phyloP scores from a whole-genome alignment of 495 filamentous ascomycete species.

The Xylaria castorea region DNA sequence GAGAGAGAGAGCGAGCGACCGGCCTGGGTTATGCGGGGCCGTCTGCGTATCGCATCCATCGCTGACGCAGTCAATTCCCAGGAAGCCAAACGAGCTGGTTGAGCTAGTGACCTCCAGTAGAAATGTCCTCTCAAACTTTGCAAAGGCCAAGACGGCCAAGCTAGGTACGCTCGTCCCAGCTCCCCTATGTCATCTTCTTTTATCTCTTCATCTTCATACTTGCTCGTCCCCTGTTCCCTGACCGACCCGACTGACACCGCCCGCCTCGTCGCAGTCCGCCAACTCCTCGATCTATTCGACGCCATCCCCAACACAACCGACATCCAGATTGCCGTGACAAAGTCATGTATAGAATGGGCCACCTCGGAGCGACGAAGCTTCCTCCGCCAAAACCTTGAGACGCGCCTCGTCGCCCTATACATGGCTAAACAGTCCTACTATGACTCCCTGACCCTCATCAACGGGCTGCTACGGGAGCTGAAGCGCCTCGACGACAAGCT shows the following conservation, averaged over 20 bases:
- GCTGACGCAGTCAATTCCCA: slow-evolving; percentile 37
- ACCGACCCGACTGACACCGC: background rate
- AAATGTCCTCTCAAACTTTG: slow-evolving; percentile 90
- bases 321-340: slow-evolving; percentile 90
- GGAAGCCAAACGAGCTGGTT: slow-evolving; percentile 84
- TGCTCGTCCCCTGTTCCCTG: background rate
- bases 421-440: slow-evolving; percentile 97
- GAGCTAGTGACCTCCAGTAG: slow-evolving; percentile 90
- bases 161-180: slow-evolving; percentile 67
- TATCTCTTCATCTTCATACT: background rate
- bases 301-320: slow-evolving; percentile 92
- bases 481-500: slow-evolving; percentile 99
- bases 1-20: slow-evolving; percentile 15
- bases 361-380: slow-evolving; percentile 90
- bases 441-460: slow-evolving; percentile 95
- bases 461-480: slow-evolving; percentile 90
- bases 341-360: slow-evolving; percentile 99
- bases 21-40: background rate
- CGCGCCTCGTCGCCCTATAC: slow-evolving; percentile 88
- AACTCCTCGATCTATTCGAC: slow-evolving; percentile 94
- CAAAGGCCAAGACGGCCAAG: slow-evolving; percentile 98
- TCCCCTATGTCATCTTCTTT: background rate
- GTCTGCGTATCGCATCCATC: background rate
- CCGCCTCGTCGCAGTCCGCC: slow-evolving; percentile 73
- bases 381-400: slow-evolving; percentile 97